Conservation (phyloP, 345 rosid genomes). For the Cardamine resedifolia region DNA sequence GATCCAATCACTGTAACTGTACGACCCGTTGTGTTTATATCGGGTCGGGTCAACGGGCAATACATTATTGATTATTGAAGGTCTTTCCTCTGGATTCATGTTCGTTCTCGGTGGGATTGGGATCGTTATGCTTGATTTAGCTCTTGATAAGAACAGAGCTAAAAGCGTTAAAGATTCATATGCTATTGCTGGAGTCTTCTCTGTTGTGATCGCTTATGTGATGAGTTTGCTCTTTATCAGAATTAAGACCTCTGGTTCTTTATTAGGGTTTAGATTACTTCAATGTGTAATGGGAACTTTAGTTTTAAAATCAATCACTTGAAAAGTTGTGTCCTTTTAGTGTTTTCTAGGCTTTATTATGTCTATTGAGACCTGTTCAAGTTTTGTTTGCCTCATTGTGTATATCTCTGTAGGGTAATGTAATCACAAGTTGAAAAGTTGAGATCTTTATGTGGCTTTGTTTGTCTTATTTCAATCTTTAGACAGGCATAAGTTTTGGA, state of each 20-base stretch:
- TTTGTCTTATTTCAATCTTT: background rate
- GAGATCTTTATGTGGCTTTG: background rate
- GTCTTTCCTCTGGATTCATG: slow-evolving; percentile 91
- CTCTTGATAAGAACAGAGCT: slow-evolving; percentile 70
- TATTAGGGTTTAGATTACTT: slow-evolving; percentile 8
- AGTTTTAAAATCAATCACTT: background rate
- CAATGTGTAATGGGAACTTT: background rate
- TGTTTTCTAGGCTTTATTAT: background rate
- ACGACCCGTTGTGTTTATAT: slow-evolving; percentile 77
- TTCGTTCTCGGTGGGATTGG: slow-evolving; percentile 81
- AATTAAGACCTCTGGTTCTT: slow-evolving; percentile 84
- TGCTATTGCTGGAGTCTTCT: slow-evolving; percentile 66
- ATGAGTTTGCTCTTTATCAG: slow-evolving; percentile 92
- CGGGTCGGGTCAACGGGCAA: slow-evolving; percentile 90
- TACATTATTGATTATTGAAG: slow-evolving; percentile 94
- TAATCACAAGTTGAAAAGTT: background rate
- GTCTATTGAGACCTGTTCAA: background rate
- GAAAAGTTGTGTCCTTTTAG: background rate
- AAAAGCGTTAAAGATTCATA: slow-evolving; percentile 67
- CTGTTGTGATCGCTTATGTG: slow-evolving; percentile 61
- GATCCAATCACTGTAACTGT: slow-evolving; percentile 77
- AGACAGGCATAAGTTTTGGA: background rate
- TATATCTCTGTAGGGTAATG: background rate
- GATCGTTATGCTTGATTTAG: slow-evolving; percentile 71
- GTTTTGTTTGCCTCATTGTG: background rate